Evolutionary conservation across 2,329 filamentous ascomycete genomes (phyloP).

Genomic region (Myriosclerotinia curreyana): DNA sequence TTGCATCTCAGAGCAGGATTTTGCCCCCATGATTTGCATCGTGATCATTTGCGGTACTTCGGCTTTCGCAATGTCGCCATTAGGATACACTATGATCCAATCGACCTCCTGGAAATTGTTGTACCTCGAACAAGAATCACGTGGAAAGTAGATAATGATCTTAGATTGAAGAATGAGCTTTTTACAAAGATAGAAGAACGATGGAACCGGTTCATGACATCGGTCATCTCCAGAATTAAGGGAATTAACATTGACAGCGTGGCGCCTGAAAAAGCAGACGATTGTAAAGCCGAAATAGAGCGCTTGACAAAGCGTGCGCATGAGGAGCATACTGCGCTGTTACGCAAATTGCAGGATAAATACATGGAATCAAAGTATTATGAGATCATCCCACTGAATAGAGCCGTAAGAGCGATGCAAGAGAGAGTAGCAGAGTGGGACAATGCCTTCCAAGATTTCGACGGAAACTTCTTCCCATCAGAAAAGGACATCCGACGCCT

Average conservation of each 20-base stretch:
- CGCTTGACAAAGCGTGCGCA: constrained; percentile 72
- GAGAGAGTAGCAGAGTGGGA: constrained; percentile 96
- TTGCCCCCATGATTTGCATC: constrained; percentile 89
- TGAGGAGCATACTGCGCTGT: constrained; percentile 73
- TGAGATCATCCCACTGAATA: constrained; percentile 91
- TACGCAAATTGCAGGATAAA: constrained; percentile 77
- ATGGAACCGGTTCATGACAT: constrained; percentile 81
- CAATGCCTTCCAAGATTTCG: constrained; percentile 82
- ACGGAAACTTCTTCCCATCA: constrained; percentile 85
- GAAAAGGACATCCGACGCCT: constrained; percentile 94
- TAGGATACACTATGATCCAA: constrained; percentile 86
- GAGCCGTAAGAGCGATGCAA: constrained; percentile 82
- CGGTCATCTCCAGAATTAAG: constrained; percentile 77
- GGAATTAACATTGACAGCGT: constrained; percentile 91
- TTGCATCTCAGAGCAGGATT: constrained; percentile 69
- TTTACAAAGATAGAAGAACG: constrained; percentile 78
- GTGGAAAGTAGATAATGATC: constrained; percentile 95
- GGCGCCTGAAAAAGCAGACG: constrained; percentile 78
- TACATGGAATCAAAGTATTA: constrained; percentile 96
- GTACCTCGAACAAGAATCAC: constrained; percentile 87
- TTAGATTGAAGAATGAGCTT: constrained; percentile 89
- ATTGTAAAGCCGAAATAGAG: constrained; percentile 80
- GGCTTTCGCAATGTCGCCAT: constrained; percentile 82
- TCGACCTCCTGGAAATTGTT: constrained; percentile 90
- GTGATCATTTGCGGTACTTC: constrained; percentile 90